Evolutionary conservation across 176 grass and related monocot genomes (phyloP), one percentile per base, ranked within the genome.

Genomic region (Juncus inflexus): DNA sequence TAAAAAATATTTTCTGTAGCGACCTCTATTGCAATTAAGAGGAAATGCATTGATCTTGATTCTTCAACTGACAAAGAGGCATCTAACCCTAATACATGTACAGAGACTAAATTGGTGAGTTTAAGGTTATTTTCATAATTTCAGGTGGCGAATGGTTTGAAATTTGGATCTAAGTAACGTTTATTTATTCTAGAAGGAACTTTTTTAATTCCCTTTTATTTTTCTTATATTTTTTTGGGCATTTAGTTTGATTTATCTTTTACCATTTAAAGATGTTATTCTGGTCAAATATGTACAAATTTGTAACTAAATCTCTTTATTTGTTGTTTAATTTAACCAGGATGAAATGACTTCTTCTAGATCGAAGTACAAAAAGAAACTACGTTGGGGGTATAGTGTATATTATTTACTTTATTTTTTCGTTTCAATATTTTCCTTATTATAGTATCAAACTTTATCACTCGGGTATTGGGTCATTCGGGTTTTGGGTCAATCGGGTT

Each of bases 371-470:
- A 71, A 58, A 59, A 71, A 40, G 53, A 71, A 71, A 13, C 53
- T 71, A 59, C 50, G 11, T 36, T 71, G 67, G 67, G 67, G 67
- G 67, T 71, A 71, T 58, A 42, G 40, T 7, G 42, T 41, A 39
- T 28, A 28, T 28, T 28, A 28, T 28, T 28, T 28, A 28, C 19
- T 1, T 28, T 28, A 28, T 28, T 28, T 28, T 47, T 28, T 28
- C 19, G 19, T 28, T 28, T 28, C 19, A 28, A 47, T 47, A 6
- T 47, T 47, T 9, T 9, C 43, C 9, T 9, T 5, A 2, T 6
- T 9, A 47, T 47, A 47, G 43, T 47, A 47, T 47, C 19, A 28
- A 1, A 28, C 19, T 28, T 28, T 28, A 28, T 28, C 19, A 28
- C 1, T 28, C 19, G 19, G 19, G 19, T 28, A 1, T 28, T 1